Conservation (phyloP, 2,329 filamentous ascomycete genomes). For the Pseudogymnoascus sp. region DNA sequence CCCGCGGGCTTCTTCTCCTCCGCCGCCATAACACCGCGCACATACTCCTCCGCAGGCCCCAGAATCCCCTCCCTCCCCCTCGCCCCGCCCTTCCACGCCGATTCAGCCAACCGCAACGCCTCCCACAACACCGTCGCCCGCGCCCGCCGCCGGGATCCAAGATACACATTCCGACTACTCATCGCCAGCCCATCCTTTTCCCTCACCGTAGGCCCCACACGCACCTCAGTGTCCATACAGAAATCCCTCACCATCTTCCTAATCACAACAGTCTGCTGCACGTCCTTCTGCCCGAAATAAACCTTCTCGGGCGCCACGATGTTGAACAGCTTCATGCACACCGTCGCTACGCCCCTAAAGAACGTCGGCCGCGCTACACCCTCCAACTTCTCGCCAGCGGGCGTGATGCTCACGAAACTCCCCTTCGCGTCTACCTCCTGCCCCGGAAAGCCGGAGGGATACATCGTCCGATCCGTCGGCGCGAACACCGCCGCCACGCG, state of each 20-base stretch:
- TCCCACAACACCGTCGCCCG: constrained; percentile 65
- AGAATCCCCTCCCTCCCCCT: constrained; percentile 58
- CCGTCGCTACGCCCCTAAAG: constrained; percentile 90
- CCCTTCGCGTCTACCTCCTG: constrained; percentile 69
- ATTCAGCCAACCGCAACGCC: constrained; percentile 63
- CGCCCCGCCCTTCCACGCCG: constrained; percentile 47
- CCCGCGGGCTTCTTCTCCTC: constrained; percentile 42
- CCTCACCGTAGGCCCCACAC: constrained; percentile 65
- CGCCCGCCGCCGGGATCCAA: constrained; percentile 64
- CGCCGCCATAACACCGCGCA: constrained; percentile 51
- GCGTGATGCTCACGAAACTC: constrained; percentile 86
- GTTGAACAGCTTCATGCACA: constrained; percentile 91
- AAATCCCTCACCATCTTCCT: constrained; percentile 82
- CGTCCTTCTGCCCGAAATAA: constrained; percentile 96
- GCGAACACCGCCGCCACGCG: constrained; percentile 78
- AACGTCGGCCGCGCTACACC: constrained; percentile 84
- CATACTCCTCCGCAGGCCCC: constrained; percentile 56
- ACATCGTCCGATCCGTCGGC: constrained; percentile 75
- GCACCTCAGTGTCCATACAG: constrained; percentile 65
- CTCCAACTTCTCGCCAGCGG: constrained; percentile 72
- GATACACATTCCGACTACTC: constrained; percentile 89
- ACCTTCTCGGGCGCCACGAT: constrained; percentile 69
- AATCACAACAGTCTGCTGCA: constrained; percentile 91
- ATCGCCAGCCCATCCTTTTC: constrained; percentile 78
- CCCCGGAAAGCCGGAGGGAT: constrained; percentile 69